Evolutionary conservation across 345 rosid genomes (phyloP), one percentile per base, ranked within the genome.

Genomic region (Toxicodendron radicans): DNA sequence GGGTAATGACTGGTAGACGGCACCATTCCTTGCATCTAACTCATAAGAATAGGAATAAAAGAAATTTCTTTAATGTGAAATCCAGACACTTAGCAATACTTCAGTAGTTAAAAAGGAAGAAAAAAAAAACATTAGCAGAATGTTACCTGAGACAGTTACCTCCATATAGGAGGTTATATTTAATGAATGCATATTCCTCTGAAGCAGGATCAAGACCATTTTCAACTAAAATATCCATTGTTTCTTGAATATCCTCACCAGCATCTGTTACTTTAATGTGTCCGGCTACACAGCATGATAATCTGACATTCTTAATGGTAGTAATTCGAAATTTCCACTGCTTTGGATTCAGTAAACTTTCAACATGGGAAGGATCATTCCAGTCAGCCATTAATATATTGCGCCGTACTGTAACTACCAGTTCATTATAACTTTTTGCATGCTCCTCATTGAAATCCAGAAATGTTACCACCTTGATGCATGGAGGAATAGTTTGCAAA

Each of bases 351-450:
- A 95, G 89, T 84, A 95, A 85, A 80, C 99, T 95, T 87, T 95
- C 98, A 70, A 95, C 87, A 78, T 95, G 99, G 70, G 98, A 89
- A 51, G 99, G 99, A 84, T 95, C 99, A 74, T 95, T 95, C 99
- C 99, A 95, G 80, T 95, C 99, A 78, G 98, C 98, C 87, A 88
- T 86, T 70, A 95, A 82, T 76, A 95, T 86, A 79, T 95, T 95
- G 63, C 99, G 89, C 70, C 97, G 83, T 62, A 93, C 98, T 48
- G 99, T 90, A 72, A 81, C 98, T 52, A 93, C 94, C 82, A 95
- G 75, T 86, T 95, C 99, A 81, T 95, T 95, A 80, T 93, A 95
- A 83, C 94, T 90, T 84, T 82, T 87, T 66, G 98, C 98, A 76
- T 93, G 99, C 71, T 84, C 91, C 78, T 91, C 85, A 46, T 79